Conservation (phyloP, 768 basidiomycete species). For the Hirschioporus abietinus region DNA sequence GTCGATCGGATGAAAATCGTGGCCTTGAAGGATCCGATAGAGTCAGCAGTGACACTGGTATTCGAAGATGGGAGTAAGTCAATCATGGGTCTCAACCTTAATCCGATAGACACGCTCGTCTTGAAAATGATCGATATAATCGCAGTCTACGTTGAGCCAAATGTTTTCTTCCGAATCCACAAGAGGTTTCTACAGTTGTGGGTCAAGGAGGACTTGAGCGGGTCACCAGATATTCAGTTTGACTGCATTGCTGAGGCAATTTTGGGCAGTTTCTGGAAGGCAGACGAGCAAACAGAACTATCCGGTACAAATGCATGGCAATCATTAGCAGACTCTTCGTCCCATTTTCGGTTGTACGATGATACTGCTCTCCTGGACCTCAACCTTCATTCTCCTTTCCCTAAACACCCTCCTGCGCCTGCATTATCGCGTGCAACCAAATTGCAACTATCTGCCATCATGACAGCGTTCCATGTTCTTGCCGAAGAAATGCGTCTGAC, state of each 20-base stretch:
- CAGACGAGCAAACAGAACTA: slow-evolving; percentile 22
- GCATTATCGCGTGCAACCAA: slow-evolving; percentile 29
- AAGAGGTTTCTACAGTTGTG: slow-evolving; percentile 51
- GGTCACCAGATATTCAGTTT: slow-evolving; percentile 47
- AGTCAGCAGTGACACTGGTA: slow-evolving; percentile 47
- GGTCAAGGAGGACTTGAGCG: slow-evolving; percentile 41
- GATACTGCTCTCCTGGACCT: slow-evolving; percentile 53
- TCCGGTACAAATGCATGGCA: slow-evolving; percentile 38
- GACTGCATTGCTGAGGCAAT: slow-evolving; percentile 51
- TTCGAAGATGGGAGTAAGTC: slow-evolving; percentile 45
- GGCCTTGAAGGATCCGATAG: slow-evolving; percentile 41
- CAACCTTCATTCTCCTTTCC: slow-evolving; percentile 27
- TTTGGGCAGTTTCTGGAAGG: slow-evolving; percentile 38
- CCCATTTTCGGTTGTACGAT: slow-evolving; percentile 46
- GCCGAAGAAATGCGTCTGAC: slow-evolving; percentile 64
- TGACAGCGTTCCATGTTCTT: slow-evolving; percentile 75
- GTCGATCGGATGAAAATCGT: slow-evolving; percentile 29
- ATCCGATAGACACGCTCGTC: slow-evolving; percentile 52
- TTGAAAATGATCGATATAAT: slow-evolving; percentile 56
- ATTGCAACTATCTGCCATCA: slow-evolving; percentile 46
- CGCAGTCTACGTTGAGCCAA: slow-evolving; percentile 52
- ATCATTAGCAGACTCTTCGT: slow-evolving; percentile 37
- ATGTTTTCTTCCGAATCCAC: slow-evolving; percentile 53
- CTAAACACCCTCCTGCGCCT: slow-evolving; percentile 9
- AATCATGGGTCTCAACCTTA: slow-evolving; percentile 48